phyloP scores from a whole-genome alignment of 2,329 filamentous ascomycete genomes.

The Epichloe sylvatica region DNA sequence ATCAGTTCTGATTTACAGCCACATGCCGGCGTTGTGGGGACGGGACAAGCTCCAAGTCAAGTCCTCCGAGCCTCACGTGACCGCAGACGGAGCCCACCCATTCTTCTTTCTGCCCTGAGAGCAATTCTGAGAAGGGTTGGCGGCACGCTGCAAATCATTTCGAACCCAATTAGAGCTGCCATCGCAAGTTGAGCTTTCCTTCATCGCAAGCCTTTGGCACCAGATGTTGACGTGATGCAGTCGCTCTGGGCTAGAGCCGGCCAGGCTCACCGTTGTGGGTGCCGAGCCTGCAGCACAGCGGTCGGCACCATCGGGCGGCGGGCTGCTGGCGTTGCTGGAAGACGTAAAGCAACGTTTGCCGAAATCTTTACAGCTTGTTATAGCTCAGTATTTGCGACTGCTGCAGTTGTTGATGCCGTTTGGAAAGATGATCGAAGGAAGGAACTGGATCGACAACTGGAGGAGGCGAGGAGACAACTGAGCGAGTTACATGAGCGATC shows the following conservation, averaged over 20 bases:
- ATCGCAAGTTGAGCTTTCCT: background rate
- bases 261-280: conserved; percentile 49
- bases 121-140: too few relatives aligned
- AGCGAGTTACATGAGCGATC: conserved; percentile 23
- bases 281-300: conserved; percentile 43
- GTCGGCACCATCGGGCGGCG: conserved; percentile 35
- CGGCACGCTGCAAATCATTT: background rate
- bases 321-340: conserved; percentile 33
- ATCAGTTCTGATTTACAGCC: too few relatives aligned
- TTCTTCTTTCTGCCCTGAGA: too few relatives aligned
- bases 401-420: conserved; percentile 46
- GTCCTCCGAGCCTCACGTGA: background rate
- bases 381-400: conserved; percentile 52
- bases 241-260: conserved; percentile 53
- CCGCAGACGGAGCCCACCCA: too few relatives aligned
- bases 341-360: conserved; percentile 35
- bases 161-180: background rate
- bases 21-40: too few relatives aligned
- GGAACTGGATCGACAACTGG: conserved; percentile 48
- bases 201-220: background rate
- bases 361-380: conserved; percentile 53
- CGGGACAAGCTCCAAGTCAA: too few relatives aligned
- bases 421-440: conserved; percentile 42
- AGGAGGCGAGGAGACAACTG: conserved; percentile 36
- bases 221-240: conserved; percentile 40